A percentile compares a stretch with the other conserved stretches of the same genome.
phyloP scores from a whole-genome alignment of 345 rosid species.

The Ailanthus altissimus region DNA sequence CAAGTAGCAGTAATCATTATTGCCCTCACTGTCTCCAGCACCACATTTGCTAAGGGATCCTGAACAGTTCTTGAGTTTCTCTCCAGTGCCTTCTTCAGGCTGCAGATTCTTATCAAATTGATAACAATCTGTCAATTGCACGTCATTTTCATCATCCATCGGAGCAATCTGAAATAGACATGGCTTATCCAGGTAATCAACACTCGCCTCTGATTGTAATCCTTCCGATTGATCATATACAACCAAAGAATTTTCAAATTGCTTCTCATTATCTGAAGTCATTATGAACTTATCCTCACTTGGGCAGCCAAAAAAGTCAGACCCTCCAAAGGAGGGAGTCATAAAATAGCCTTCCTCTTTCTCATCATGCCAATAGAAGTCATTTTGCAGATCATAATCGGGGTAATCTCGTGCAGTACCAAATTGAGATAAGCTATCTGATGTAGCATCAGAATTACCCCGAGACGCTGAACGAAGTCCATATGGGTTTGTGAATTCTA shows the following conservation, averaged over 20 bases:
- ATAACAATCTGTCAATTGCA: conserved; percentile 27
- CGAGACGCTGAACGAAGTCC: conserved; percentile 64
- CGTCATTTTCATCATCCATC: conserved; percentile 25
- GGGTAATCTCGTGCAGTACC: conserved; percentile 83
- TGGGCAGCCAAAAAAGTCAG: conserved; percentile 59
- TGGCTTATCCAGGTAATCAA: conserved; percentile 56
- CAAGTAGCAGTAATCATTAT: conserved; percentile 14
- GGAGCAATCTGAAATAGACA: conserved; percentile 36
- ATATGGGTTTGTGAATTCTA: conserved; percentile 88
- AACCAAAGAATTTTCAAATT: conserved; percentile 37
- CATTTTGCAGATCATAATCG: conserved; percentile 66
- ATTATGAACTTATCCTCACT: conserved; percentile 80
- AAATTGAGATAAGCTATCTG: conserved; percentile 73
- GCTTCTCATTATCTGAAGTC: conserved; percentile 42
- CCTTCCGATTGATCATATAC: conserved; percentile 43
- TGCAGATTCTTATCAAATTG: conserved; percentile 29
- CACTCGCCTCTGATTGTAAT: conserved; percentile 39
- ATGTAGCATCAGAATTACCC: conserved; percentile 61
- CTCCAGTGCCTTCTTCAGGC: conserved; percentile 20
- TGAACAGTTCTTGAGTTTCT: conserved; percentile 22
- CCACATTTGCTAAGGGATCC: conserved; percentile 26
- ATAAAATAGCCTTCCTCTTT: conserved; percentile 67
- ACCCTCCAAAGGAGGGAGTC: conserved; percentile 62
- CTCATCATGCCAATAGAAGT: conserved; percentile 54
- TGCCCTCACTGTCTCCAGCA: conserved; percentile 20